These are phyloP conservation scores for Zalaria sp. DNA, from an alignment of 2,329 filamentous ascomycete genomes.

Conservation along the genomic window DNA sequence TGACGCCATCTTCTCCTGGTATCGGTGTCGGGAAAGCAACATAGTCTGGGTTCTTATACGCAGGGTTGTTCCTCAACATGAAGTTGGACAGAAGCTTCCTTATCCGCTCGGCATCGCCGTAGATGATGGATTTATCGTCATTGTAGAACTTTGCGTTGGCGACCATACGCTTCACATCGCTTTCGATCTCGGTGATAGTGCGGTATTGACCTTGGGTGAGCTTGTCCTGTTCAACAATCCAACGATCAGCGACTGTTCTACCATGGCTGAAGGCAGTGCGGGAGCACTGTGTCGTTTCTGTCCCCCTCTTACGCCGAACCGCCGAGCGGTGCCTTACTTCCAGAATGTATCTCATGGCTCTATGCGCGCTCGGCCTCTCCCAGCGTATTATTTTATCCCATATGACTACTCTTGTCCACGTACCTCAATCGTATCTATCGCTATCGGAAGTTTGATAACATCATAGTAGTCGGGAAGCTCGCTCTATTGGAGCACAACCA, in stretches of 20 bases:
- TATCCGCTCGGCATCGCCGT: constrained; percentile 74
- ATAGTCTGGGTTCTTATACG: constrained; percentile 57
- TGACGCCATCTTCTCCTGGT: constrained; percentile 32
- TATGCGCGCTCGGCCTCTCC: too few species aligned
- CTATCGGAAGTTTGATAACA: constrained; percentile 62
- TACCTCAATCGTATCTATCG: constrained; percentile 60
- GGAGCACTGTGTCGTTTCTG: not conserved
- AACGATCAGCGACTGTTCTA: not conserved
- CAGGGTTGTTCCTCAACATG: constrained; percentile 78
- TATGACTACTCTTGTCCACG: constrained; percentile 4
- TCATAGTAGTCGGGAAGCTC: constrained; percentile 63
- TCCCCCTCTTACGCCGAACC: too few species aligned
- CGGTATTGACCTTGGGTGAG: constrained; percentile 54
- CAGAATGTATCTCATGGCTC: too few species aligned
- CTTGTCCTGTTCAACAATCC: constrained; percentile 34
- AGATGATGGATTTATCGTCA: constrained; percentile 54
- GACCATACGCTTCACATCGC: constrained; percentile 78
- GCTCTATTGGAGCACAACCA: constrained; percentile 33
- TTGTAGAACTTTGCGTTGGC: constrained; percentile 79
- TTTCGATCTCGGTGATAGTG: constrained; percentile 61
- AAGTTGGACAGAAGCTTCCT: constrained; percentile 76
- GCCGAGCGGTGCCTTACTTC: too few species aligned
- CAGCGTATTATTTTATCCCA: too few species aligned
- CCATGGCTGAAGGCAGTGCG: not conserved
- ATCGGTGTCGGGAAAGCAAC: constrained; percentile 60